A percentile compares a stretch with the other conserved stretches of the same genome.
Evolutionary conservation across 805 yeast genomes (phyloP).

Genomic region (Isabelozyma pseudorhagii): DNA sequence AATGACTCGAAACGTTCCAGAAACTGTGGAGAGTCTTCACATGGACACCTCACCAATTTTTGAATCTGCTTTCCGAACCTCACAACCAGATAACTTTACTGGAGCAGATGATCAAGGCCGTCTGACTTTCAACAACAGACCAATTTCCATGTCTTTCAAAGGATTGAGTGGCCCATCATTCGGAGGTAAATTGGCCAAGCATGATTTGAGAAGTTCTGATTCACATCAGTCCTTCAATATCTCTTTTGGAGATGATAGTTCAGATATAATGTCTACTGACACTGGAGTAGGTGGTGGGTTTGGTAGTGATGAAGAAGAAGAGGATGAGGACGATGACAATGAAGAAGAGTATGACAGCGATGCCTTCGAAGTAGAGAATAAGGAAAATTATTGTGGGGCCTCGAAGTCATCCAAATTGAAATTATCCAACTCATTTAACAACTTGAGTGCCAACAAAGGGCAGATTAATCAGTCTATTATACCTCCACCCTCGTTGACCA

Average conservation of each 20-base stretch:
- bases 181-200: slow-evolving; percentile 29
- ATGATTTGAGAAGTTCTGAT: slow-evolving; percentile 28
- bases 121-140: slow-evolving; percentile 21
- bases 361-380: slow-evolving; percentile 1
- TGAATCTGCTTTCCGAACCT: slow-evolving; percentile 12
- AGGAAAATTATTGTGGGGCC: background rate
- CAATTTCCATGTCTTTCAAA: slow-evolving; percentile 50
- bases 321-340: slow-evolving; percentile 17
- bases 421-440: background rate
- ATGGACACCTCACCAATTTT: slow-evolving; percentile 18
- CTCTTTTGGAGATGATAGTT: slow-evolving; percentile 31
- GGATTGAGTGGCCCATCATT: slow-evolving; percentile 62
- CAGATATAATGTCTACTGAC: slow-evolving; percentile 18
- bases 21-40: background rate
- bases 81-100: slow-evolving; percentile 1
- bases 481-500: background rate
- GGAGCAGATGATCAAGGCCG: slow-evolving; percentile 4
- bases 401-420: background rate
- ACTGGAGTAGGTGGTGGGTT: slow-evolving; percentile 39
- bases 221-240: slow-evolving; percentile 41
- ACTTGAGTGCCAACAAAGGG: background rate
- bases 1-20: background rate
- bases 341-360: slow-evolving; percentile 6
- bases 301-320: slow-evolving; percentile 26
- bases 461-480: background rate